Base-by-base conservation (phyloP, 2,329 filamentous ascomycete genomes). In the Chaetomium sp. region DNA sequence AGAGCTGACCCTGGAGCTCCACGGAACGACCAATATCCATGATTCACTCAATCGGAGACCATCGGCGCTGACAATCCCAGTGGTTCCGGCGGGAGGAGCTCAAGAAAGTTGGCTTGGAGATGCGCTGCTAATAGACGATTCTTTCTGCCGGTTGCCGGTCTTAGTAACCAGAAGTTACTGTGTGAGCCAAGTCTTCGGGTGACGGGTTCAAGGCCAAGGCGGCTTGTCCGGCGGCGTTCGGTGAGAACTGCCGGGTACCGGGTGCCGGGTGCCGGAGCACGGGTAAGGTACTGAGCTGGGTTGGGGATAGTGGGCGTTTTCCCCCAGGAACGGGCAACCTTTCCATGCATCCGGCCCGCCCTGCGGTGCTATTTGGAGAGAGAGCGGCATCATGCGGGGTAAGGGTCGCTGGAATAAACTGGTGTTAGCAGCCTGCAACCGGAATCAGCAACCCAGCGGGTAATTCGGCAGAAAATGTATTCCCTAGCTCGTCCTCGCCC, bases 391-490 rank as follows among this genome's bases (percentile, higher is more conserved):
- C 10, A 57, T 60, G 63, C 63, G 63, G 63, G 63, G 57, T 64
- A 57, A 8, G 33, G 45, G 45, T 47, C 8, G 19, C 21, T 47
- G 45, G 8, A 21, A 12, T 2, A 23, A 5, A 12, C n/a, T n/a
- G 9, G n/a, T 6, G n/a, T 33, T 21, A 9, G 16, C 8, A 29
- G 27, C 51, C 27, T 19, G n/a, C 21, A 42, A 7, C 33, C 21
- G 29, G 16, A 29, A 12, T 9, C 16, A 4, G 6, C 16, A 8
- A 23, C 12, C 25, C 23, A 9, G 42, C 51, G 42, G 61, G 19
- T 58, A 45, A 35, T 64, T 57, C 51, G 57, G 62, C 42, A 31
- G 53, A 60, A 64, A 64, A 64, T 60, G 45, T 64, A 64, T 57
- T n/a, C 42, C 45, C 57, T 59, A 49, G 56, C 54, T 19, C 16